These are phyloP conservation scores for Microcos paniculata DNA, from an alignment of 345 rosid species.

Conservation along the genomic window DNA sequence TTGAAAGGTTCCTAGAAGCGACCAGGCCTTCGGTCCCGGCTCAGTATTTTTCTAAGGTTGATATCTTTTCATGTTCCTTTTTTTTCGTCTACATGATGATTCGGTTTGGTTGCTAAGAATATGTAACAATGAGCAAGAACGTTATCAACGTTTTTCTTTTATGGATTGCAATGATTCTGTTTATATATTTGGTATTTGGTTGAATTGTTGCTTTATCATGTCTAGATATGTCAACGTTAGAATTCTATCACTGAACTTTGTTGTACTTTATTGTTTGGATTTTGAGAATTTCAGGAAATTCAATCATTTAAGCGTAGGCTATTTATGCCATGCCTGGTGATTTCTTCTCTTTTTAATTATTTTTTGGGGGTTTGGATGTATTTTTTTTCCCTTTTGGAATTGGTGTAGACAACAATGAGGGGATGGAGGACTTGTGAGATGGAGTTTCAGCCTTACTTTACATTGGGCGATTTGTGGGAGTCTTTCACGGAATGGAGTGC, in stretches of 20 bases:
- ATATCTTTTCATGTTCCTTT: neutral
- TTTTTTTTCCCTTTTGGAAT: slow-evolving; percentile 19
- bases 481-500: slow-evolving; percentile 84
- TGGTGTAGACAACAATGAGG: slow-evolving; percentile 41
- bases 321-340: neutral
- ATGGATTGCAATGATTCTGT: neutral
- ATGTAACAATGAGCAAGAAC: neutral
- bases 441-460: slow-evolving; percentile 48
- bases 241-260: neutral
- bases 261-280: neutral
- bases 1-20: slow-evolving; percentile 41
- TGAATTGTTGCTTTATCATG: neutral
- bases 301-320: neutral
- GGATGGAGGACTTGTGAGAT: slow-evolving; percentile 39
- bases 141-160: neutral
- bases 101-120: neutral
- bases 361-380: slow-evolving; percentile 5
- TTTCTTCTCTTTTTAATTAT: neutral
- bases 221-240: neutral
- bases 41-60: slow-evolving; percentile 38
- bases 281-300: neutral
- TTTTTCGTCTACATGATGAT: neutral
- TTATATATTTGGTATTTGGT: neutral
- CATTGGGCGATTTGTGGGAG: slow-evolving; percentile 78
- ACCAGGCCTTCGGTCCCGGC: slow-evolving; percentile 41